These are phyloP conservation scores for Mycena filopes DNA, from an alignment of 768 basidiomycete genomes.

Conservation along the genomic window DNA sequence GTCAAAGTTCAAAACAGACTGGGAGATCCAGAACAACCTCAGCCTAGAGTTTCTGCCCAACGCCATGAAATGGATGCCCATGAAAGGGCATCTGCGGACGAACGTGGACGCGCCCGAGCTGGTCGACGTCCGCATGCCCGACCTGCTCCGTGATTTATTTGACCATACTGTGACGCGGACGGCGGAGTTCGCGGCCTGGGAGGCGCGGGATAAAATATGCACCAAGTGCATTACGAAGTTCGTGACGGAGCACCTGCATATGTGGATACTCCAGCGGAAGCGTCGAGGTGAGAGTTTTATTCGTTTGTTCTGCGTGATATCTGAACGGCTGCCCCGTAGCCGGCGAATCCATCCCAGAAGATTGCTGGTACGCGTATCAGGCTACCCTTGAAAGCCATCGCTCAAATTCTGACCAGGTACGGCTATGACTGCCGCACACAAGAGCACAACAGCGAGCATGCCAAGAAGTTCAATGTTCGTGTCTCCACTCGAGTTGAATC, in stretches of 20 bases:
- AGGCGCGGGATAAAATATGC: neutral
- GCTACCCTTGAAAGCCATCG: too few species aligned
- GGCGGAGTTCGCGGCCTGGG: neutral
- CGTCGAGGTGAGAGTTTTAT: neutral
- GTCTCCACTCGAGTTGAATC: too few species aligned
- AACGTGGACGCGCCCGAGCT: too few species aligned
- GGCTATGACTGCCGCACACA: neutral
- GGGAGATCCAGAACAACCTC: neutral
- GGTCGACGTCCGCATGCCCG: neutral
- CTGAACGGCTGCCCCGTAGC: neutral
- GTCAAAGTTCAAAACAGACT: neutral
- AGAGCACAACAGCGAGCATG: neutral
- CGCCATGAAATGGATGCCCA: neutral
- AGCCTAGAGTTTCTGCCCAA: neutral
- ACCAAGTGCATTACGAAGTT: neutral
- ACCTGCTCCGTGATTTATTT: neutral
- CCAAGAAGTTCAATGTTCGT: neutral
- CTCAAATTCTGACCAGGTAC: too few species aligned
- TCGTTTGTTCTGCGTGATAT: neutral
- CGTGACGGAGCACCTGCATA: neutral
- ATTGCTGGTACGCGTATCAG: too few species aligned
- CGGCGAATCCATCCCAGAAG: neutral
- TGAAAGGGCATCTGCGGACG: neutral
- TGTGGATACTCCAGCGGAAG: conserved; percentile 7
- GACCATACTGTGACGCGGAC: too few species aligned